A percentile compares a stretch with the other conserved stretches of the same genome.
Conservation (phyloP, 176 grass and related monocot genomes). For the Musa beccarii region DNA sequence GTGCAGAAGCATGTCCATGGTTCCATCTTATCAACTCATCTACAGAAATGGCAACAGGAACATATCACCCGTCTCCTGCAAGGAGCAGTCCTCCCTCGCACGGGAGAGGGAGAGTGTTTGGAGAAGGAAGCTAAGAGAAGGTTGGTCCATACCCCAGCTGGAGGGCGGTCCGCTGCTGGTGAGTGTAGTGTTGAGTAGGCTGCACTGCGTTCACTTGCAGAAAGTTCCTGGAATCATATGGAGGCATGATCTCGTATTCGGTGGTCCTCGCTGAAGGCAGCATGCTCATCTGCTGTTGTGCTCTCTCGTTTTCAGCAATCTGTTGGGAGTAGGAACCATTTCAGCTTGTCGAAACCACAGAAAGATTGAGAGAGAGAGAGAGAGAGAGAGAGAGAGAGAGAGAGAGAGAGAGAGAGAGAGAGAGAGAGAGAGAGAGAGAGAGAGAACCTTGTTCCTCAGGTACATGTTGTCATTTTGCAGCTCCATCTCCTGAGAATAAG, state of each 20-base stretch:
- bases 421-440: not conserved
- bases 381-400: too few relatives aligned
- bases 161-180: conserved; percentile 52
- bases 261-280: conserved; percentile 29
- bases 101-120: too few relatives aligned
- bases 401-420: not conserved
- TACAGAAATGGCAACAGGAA: not conserved
- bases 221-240: conserved; percentile 64
- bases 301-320: conserved; percentile 61
- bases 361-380: not conserved
- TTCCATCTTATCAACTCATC: not conserved
- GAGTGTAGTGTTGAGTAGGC: conserved; percentile 44
- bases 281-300: conserved; percentile 64
- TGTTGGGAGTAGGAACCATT: not conserved
- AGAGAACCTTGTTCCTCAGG: conserved; percentile 47
- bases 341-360: not conserved
- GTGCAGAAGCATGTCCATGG: not conserved
- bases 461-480: conserved; percentile 56
- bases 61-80: too few relatives aligned
- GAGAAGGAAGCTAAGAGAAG: not conserved
- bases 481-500: conserved; percentile 49
- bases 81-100: too few relatives aligned
- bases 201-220: conserved; percentile 78
- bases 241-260: conserved; percentile 44
- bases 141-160: conserved; percentile 18